Evolutionary conservation across 1,284 basidiomycete species (phyloP), one percentile per base, ranked within the genome.

Genomic region (Rhodotorula mucilaginosa): DNA sequence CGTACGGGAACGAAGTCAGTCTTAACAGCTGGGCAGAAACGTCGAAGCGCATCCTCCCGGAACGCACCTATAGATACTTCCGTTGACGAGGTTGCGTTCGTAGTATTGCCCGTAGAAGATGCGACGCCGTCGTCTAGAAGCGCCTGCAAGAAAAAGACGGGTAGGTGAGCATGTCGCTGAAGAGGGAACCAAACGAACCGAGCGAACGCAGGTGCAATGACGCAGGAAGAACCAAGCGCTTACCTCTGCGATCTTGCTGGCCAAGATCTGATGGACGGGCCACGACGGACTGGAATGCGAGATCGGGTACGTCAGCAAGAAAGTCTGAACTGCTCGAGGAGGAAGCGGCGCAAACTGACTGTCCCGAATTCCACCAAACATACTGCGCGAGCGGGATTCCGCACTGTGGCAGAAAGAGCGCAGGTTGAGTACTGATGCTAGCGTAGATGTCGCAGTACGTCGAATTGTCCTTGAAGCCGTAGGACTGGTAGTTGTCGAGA

Each of bases 321-420:
- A 34, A 16, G 19, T 16, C 29, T 6, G 29, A 34, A 21, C 57
- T 34, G 57, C 12, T 57, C 44, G 21, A 1, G 5, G 39, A 44
- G 58, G 13, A 12, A 46, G n/a, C 23, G 1, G 58, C 23, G 12
- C 12, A 52, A n/a, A 52, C 51, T 21, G 18, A 64, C 67, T 73
- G 71, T 29, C 70, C 70, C 13, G 47, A 23, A 29, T 67, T 64
- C 60, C 62, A 64, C 71, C 71, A 73, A 6, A 67, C 57, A 21
- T 61, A 70, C 44, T 67, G 49, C 12, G 7, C 16, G 26, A 73
- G 13, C 3, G 71, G 71, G 46, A 39, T 58, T 0, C 34, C 13
- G 49, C 71, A 73, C n/a, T 54, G 31, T 4, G 68, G 56, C 2
- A 54, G 31, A 1, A 6, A 21, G 2, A 54, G 51, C 10, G 51